Base-by-base conservation (phyloP, 331 rosid species). In the Cydonia oblonga region DNA sequence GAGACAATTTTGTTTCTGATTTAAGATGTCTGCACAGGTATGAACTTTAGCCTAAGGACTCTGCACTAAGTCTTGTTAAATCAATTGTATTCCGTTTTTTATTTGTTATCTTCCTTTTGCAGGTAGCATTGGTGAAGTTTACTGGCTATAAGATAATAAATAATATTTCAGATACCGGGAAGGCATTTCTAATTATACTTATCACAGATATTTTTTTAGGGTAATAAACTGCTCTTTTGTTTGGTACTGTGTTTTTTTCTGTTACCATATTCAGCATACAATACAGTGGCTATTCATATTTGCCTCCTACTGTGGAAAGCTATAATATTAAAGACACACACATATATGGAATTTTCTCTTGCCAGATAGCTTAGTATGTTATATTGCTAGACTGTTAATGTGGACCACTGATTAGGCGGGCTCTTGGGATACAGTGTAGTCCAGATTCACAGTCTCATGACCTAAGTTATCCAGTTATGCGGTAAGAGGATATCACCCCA, bases 81-180 rank as follows among this genome's bases (percentile, higher is more conserved):
- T 73, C 76, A 24, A 73, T 66, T 46, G 57, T 56, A 32, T 56
- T 35, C 68, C 68, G 29, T 66, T 16, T 28, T 76, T 80, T 79
- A 26, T 62, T 75, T 69, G 66, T 40, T 66, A 76, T 54, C 74
- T 81, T 64, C 18, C 74, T 79, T 81, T 79, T 87, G 86, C 97
- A 93, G 98, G 97, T 93, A 80, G 96, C 97, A 56, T 83, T 93
- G 97, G 89, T 93, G 88, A 93, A 91, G 83, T 91, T 91, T 86
- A 89, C 97, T 24, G 96, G 98, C 54, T 93, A 93, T 79, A 93
- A 91, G 81, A 89, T 93, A 69, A 77, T 93, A 84, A 89, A 85
- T 81, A 89, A 91, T 72, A 80, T 93, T 74, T 91, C 98, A 69
- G 97, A 93, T 84, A 86, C 97, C 42, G 98, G 96, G 85, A 93